These are phyloP conservation scores for Aspergillus floridensis DNA, from an alignment of 2,329 filamentous ascomycete species.

Conservation along the genomic window DNA sequence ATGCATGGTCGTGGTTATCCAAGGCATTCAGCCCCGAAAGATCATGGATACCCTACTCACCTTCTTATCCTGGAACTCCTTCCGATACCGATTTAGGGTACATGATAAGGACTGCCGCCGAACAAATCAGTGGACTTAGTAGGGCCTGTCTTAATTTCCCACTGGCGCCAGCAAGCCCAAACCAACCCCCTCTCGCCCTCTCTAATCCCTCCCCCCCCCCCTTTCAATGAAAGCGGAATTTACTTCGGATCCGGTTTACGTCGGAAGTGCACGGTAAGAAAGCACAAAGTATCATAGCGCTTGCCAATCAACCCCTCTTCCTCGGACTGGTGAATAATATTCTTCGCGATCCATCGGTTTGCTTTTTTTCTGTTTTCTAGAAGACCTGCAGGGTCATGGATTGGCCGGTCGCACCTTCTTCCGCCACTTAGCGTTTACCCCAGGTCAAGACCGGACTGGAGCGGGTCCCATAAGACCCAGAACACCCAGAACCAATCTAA, in stretches of 20 bases:
- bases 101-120: constrained; percentile 13
- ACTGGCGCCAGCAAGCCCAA: constrained; percentile 14
- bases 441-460: constrained; percentile 24
- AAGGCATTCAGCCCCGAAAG: background rate
- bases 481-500: constrained; percentile 1
- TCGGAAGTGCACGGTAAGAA: constrained; percentile 8
- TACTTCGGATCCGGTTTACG: constrained; percentile 16
- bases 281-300: constrained; percentile 10
- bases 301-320: constrained; percentile 18
- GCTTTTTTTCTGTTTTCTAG: constrained; percentile 20
- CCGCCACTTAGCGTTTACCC: constrained; percentile 24
- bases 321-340: constrained; percentile 9
- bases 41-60: background rate
- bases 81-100: constrained; percentile 10
- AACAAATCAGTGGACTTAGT: constrained; percentile 15
- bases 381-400: constrained; percentile 17
- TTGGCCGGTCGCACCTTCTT: constrained; percentile 11
- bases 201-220: constrained; percentile 9
- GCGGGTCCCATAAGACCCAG: background rate
- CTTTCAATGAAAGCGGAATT: constrained; percentile 10
- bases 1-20: background rate
- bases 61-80: constrained; percentile 13
- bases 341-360: constrained; percentile 8
- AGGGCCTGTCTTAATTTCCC: constrained; percentile 12
- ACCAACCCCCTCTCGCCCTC: constrained; percentile 7